phyloP scores from a whole-genome alignment of 805 yeast species.

The Kregervanrija delftensis region DNA sequence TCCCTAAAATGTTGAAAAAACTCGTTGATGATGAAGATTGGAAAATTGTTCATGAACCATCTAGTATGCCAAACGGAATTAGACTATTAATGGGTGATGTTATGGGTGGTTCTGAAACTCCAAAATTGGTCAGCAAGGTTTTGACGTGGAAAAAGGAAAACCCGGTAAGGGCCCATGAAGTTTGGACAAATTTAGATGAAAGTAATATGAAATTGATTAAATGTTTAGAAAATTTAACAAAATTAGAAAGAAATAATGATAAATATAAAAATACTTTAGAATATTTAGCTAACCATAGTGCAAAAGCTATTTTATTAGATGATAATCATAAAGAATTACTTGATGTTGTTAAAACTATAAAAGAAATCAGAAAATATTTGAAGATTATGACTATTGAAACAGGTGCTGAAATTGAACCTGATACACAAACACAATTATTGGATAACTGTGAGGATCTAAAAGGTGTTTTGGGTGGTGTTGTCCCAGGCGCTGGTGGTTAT shows the following conservation, averaged over 20 bases:
- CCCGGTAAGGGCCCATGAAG: conserved; percentile 40
- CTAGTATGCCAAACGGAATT: conserved; percentile 62
- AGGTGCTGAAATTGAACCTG: conserved; percentile 87
- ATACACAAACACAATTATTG: conserved; percentile 61
- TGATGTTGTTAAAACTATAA: conserved; percentile 35
- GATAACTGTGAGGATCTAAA: conserved; percentile 47
- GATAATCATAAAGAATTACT: conserved; percentile 20
- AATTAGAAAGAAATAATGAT: background rate
- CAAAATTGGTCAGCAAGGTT: conserved; percentile 76
- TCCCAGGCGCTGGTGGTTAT: conserved; percentile 98
- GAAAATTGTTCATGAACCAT: conserved; percentile 49
- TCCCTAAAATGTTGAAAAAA: conserved; percentile 24
- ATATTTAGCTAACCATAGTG: conserved; percentile 12
- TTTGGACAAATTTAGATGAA: conserved; percentile 50
- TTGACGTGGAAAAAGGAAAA: conserved; percentile 56
- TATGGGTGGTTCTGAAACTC: conserved; percentile 88
- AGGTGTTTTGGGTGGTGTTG: conserved; percentile 93
- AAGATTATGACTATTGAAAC: conserved; percentile 55
- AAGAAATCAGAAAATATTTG: conserved; percentile 48
- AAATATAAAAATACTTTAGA: conserved; percentile 29
- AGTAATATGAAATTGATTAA: conserved; percentile 55
- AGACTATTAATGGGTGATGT: conserved; percentile 89
- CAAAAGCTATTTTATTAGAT: conserved; percentile 5
- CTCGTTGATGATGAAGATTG: conserved; percentile 45
- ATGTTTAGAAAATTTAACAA: conserved; percentile 26